Evolutionary conservation across 306 rosid genomes (phyloP), one percentile per base, ranked within the genome.

Genomic region (Trifolium fragiferum): DNA sequence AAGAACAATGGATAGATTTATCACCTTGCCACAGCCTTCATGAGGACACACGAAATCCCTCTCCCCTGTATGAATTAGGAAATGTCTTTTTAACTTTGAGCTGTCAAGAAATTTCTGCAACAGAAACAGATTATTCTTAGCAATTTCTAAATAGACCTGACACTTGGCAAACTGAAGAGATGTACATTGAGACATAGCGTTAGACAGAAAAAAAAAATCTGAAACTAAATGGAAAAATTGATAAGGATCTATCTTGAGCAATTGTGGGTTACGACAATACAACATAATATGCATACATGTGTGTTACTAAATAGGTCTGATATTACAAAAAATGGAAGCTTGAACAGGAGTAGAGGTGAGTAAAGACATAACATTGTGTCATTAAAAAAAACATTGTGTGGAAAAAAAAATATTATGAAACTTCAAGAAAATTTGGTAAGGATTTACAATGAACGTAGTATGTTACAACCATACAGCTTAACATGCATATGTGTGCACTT

Each of bases 11-110:
- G 81, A 78, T 76, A 61, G 82, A 79, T 76, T 76, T 66, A 80
- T 89, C 82, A 94, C 99, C 99, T 94, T 94, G 57, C 99, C 99
- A 84, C 99, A 94, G 86, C 99, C 99, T 87, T 94, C 98, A 84
- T 86, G 90, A 50, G 97, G 96, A 74, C 98, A 94, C 10, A 92
- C 93, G 80, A 89, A 94, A 71, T 92, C 92, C 82, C 98, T 84
- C 78, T 94, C 97, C 73, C 96, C 99, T 4, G 98, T 90, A 81
- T 94, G 99, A 84, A 90, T 94, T 77, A 90, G 92, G 78, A 89
- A 90, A 85, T 94, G 98, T 61, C 98, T 86, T 88, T 92, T 92
- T 92, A 94, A 73, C 90, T 94, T 94, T 55, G 99, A 94, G 82
- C 99, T 92, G 75, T 94, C 99, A 86, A 94, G 83, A 86, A 92